A percentile compares a stretch with the other conserved stretches of the same genome.
phyloP scores from a whole-genome alignment of 208 protist genomes.

The Novymonas esmeraldas region DNA sequence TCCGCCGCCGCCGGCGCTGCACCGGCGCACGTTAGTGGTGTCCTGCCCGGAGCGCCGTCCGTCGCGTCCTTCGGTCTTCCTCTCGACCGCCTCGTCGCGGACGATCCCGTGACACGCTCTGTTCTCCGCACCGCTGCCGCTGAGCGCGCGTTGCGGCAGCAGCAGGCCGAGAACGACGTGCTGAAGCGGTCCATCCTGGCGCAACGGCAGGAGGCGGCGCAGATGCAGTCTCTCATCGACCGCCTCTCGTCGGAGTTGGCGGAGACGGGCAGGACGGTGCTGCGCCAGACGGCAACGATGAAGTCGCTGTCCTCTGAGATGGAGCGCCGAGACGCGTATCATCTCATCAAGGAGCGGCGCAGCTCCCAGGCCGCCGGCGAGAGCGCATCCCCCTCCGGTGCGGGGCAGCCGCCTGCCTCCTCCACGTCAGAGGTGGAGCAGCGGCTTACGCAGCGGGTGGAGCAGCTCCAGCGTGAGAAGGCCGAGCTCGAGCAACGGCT shows the following conservation, averaged over 20 bases:
- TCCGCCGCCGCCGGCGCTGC: neutral
- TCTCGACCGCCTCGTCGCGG: slow-evolving; percentile 17
- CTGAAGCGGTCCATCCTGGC: slow-evolving; percentile 39
- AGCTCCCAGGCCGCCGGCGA: neutral
- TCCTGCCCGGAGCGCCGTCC: neutral
- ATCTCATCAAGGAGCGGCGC: slow-evolving; percentile 46
- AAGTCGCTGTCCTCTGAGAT: slow-evolving; percentile 44
- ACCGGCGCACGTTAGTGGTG: no score
- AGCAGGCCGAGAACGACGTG: slow-evolving; percentile 60
- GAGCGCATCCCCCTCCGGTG: no score
- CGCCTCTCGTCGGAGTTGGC: slow-evolving; percentile 66
- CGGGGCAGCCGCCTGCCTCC: neutral
- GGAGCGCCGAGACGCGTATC: slow-evolving; percentile 58
- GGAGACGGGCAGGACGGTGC: slow-evolving; percentile 47
- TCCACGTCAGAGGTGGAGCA: neutral
- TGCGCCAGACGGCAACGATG: slow-evolving; percentile 63
- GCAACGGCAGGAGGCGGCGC: slow-evolving; percentile 32
- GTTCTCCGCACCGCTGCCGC: slow-evolving; percentile 37
- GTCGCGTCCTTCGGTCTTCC: slow-evolving; percentile 13
- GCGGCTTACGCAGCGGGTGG: slow-evolving; percentile 9
- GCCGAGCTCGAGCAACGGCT: neutral
- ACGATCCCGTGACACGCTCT: slow-evolving; percentile 17
- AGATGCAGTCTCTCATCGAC: slow-evolving; percentile 39
- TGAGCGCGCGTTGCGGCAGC: slow-evolving; percentile 44
- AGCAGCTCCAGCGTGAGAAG: slow-evolving; percentile 15